phyloP scores from a whole-genome alignment of 2,329 filamentous ascomycete species.

The Fusarium ambrosium region DNA sequence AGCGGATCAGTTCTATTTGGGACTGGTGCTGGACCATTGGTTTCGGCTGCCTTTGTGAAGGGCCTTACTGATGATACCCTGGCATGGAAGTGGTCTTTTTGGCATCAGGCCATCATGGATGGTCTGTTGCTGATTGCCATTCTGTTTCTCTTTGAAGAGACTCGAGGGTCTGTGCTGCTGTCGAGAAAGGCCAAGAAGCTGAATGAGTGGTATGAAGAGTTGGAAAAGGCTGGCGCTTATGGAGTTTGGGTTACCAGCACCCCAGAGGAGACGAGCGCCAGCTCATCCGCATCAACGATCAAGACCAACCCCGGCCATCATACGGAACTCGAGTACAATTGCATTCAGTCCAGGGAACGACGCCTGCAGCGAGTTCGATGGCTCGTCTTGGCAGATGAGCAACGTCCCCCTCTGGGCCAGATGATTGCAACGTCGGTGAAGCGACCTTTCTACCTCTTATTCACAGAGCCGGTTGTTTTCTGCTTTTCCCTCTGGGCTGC shows the following conservation, averaged over 20 bases:
- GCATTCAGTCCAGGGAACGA: not conserved
- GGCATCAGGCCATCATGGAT: constrained; percentile 82
- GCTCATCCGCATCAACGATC: constrained; percentile 42
- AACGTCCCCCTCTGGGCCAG: constrained; percentile 74
- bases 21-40: constrained; percentile 82
- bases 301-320: constrained; percentile 25
- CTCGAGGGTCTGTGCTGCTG: constrained; percentile 83
- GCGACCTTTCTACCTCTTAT: constrained; percentile 82
- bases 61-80: constrained; percentile 60
- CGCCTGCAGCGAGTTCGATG: constrained; percentile 74
- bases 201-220: constrained; percentile 83
- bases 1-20: constrained; percentile 83
- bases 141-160: constrained; percentile 82
- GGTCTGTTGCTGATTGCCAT: constrained; percentile 72
- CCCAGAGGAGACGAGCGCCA: constrained; percentile 19
- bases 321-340: constrained; percentile 18
- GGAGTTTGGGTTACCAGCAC: constrained; percentile 57
- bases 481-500: constrained; percentile 92
- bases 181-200: constrained; percentile 79
- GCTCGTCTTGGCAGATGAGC: constrained; percentile 84
- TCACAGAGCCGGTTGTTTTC: constrained; percentile 84
- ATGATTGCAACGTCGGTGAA: constrained; percentile 82
- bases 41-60: constrained; percentile 77
- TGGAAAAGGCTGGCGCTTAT: constrained; percentile 74
- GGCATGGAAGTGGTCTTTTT: constrained; percentile 91